Base-by-base conservation (phyloP, 768 basidiomycete genomes). In the Tephrocybe rancida region DNA sequence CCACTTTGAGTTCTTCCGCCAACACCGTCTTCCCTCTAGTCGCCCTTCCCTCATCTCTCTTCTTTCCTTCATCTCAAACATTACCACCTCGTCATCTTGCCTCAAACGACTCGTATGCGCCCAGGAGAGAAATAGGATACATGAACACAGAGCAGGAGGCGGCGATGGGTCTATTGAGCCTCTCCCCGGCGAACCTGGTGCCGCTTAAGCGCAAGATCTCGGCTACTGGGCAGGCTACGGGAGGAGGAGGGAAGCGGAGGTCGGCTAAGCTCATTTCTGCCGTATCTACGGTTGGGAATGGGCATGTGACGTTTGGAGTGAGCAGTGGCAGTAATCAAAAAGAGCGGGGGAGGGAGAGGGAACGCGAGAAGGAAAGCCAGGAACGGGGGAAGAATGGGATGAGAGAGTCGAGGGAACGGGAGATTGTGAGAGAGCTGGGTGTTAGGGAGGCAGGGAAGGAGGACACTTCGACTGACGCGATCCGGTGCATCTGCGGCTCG, bases 401-500 rank as follows among this genome's bases (percentile, higher is more conserved):
- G 39, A 21, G 39, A 22, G 3, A 7, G 30, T 32, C 13, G 13
- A 32, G 6, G 30, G 30, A 32, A 7, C 6, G 6, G 30, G 30
- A 6, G 7, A 32, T 13, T 7, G 7, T 32, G 30, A 32, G 13
- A 32, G 30, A 43, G 41, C n/a, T 44, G 38, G 32, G 45, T 60
- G 62, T 30, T 61, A 19, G 41, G 22, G 35, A 5, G 52, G 19
- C 44, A 39, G 22, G 25, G 35, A 19, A 35, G n/a, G 29, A 42
- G n/a, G 19, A 48, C 19, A 55, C 19, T 35, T 41, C 27, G 19
- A 42, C 34, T 38, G 52, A 55, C 44, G 67, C 72, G 43, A 86
- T 85, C 51, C 69, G 72, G 41, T 92, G 90, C 63, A 86, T 88
- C 56, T 92, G 90, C 64, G 83, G 83, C 4, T 81, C 80, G 44